Evolutionary conservation across 2,329 filamentous ascomycete species (phyloP), one percentile per base, ranked within the genome.

Genomic region (Cladosporium velox): DNA sequence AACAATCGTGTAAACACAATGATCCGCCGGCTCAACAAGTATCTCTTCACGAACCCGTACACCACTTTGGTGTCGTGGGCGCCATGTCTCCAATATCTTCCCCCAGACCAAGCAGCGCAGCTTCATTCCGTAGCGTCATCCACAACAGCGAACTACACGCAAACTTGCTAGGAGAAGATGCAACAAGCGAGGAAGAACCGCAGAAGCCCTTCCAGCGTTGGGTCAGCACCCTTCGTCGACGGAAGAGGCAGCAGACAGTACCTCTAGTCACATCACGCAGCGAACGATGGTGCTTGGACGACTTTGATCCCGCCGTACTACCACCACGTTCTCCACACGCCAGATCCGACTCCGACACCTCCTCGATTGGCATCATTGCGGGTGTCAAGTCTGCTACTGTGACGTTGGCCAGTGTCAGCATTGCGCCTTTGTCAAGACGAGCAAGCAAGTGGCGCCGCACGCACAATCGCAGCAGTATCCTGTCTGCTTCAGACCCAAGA

Each of bases 381-480:
- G 90, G 87, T 18, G 85, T 96, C 71, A 92, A 90, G 75, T 95
- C 92, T 68, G 90, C 91, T 62, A 93, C 90, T 67, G 84, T 92
- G 67, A 96, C 92, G 67, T 81, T 93, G 67, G 86, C 88, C 58
- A 92, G 89, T 72, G 84, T 87, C 70, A 96, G 91, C 77, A 82
- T 90, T 67, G 82, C 87, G 57, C 86, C 87, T 35, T 85, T 86
- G 63, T 90, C 89, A 12, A 84, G 84, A 67, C 82, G 82, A 62
- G 83, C 81, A 10, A 76, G 79, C 26, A 82, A 82, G 63, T 87
- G 88, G 52, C 84, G 84, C 68, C 86, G 87, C 55, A 87, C 89
- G 65, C 85, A 85, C 69, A 87, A 74, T 24, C 70, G 70, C 24
- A 90, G 89, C 11, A 83, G 86, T 54, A 84, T 66, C 82, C 79